phyloP scores from a whole-genome alignment of 1,139 yeast genomes.

The Debaryomyces singareniensis region DNA sequence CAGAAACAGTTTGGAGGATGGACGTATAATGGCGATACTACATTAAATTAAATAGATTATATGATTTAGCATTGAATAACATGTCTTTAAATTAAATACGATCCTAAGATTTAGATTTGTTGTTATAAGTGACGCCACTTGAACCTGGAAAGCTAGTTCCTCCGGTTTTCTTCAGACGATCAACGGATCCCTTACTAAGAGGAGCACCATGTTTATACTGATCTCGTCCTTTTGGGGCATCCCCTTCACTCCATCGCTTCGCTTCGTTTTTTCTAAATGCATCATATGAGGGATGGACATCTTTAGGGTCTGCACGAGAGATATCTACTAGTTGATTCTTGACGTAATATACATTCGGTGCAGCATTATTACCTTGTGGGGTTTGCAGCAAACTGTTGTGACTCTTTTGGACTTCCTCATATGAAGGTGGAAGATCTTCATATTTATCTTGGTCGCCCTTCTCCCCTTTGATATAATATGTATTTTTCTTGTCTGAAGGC shows the following conservation, averaged over 20 bases:
- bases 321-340: constrained; percentile 34
- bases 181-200: constrained; percentile 21
- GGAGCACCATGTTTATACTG: constrained; percentile 31
- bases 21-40: constrained; percentile 77
- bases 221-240: constrained; percentile 21
- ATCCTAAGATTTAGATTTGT: constrained; percentile 24
- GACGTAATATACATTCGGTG: constrained; percentile 24
- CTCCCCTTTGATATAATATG: too few relatives aligned
- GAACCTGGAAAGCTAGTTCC: constrained; percentile 35
- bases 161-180: constrained; percentile 17
- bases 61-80: neutral
- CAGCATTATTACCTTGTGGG: too few relatives aligned
- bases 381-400: too few relatives aligned
- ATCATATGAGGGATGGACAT: constrained; percentile 32
- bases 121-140: constrained; percentile 32
- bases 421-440: constrained; percentile 8
- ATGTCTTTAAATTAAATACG: neutral
- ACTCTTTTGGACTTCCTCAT: constrained; percentile 5
- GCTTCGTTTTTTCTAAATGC: constrained; percentile 29
- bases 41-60: constrained; percentile 8
- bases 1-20: constrained; percentile 98
- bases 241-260: constrained; percentile 27
- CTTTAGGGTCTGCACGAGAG: constrained; percentile 28
- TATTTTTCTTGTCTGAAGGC: too few relatives aligned
- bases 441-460: too few relatives aligned